These are phyloP conservation scores for Brassica nigra DNA, from an alignment of 345 rosid genomes.

Conservation along the genomic window DNA sequence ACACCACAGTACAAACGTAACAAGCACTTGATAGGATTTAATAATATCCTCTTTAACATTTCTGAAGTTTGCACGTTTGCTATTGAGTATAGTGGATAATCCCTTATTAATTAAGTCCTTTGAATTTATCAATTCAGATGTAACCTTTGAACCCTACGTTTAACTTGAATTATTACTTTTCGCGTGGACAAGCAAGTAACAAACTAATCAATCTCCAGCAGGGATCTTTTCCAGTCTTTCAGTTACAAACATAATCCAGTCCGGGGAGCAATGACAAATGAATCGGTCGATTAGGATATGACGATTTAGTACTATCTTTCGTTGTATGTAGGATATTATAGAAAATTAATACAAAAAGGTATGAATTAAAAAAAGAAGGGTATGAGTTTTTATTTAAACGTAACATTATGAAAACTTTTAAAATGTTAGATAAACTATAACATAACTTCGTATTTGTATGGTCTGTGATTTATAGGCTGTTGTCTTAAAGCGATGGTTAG, in stretches of 20 bases:
- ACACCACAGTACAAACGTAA: slow-evolving; percentile 16
- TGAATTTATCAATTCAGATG: slow-evolving; percentile 17
- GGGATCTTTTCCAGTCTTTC: no score
- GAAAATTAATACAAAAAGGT: no score
- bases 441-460: background rate
- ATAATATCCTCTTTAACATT: slow-evolving; percentile 10
- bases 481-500: no score
- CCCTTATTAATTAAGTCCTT: slow-evolving; percentile 3
- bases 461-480: no score
- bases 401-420: no score
- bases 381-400: no score
- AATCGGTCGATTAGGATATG: no score
- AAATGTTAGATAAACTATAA: background rate
- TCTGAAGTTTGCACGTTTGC: slow-evolving; percentile 33
- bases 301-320: no score
- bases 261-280: no score
- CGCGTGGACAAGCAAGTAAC: background rate
- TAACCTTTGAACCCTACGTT: slow-evolving; percentile 19
- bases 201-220: background rate
- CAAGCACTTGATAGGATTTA: background rate
- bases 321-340: no score
- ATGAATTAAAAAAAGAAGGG: no score
- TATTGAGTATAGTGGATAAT: slow-evolving; percentile 32
- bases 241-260: background rate
- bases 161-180: background rate